phyloP scores from a whole-genome alignment of 139 green algal genomes.

The Chlamydomonas schloesseri region DNA sequence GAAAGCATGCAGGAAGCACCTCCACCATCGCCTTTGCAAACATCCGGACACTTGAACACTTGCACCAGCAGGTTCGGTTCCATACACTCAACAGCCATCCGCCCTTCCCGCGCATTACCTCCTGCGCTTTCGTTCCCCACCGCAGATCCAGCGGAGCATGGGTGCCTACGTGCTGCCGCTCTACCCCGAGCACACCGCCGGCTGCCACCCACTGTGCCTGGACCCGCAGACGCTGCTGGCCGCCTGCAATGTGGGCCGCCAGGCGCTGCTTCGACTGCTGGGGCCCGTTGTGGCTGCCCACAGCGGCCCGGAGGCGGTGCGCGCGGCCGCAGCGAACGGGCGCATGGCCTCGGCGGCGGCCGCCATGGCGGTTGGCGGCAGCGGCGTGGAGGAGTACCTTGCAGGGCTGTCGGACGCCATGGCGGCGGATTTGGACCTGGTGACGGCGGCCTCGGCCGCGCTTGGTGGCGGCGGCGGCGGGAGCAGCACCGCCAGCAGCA shows the following conservation, averaged over 20 bases:
- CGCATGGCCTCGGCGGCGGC: background rate
- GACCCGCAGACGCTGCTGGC: conserved; percentile 59
- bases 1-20: too few species aligned
- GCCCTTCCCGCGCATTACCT: too few species aligned
- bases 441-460: too few species aligned
- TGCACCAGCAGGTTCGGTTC: too few species aligned
- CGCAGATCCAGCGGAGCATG: background rate
- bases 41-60: too few species aligned
- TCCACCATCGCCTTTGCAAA: too few species aligned
- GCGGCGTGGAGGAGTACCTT: background rate
- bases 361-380: background rate
- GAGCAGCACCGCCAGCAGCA: too few species aligned
- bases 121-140: background rate
- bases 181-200: conserved; percentile 50
- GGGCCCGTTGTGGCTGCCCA: background rate
- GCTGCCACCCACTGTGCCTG: conserved; percentile 71
- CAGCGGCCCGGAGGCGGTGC: background rate
- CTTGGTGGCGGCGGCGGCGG: too few species aligned
- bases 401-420: background rate
- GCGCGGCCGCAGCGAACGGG: background rate
- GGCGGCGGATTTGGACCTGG: background rate
- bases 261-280: conserved; percentile 39
- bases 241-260: conserved; percentile 68
- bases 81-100: too few species aligned
- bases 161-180: conserved; percentile 56